Evolutionary conservation across 2,329 filamentous ascomycete genomes (phyloP), one percentile per base, ranked within the genome.

Genomic region (Phialophora verrucosa): DNA sequence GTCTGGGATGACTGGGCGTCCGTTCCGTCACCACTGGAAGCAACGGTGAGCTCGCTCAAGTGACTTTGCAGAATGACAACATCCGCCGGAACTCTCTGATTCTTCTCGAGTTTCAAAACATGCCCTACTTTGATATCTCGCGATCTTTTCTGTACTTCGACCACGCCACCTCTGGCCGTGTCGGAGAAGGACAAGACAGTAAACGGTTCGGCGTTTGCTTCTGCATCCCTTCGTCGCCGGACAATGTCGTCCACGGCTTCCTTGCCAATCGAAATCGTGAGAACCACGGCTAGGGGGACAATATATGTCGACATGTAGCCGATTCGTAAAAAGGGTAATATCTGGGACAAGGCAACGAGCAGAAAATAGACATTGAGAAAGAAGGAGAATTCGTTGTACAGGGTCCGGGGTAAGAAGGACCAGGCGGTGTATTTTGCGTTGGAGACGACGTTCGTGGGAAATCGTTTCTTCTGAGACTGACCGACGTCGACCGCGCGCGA

Each of bases 311-410:
- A 91, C 68, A 99, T 85, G 77, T 97, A 98, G 63, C 95, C 95
- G 71, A 99, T 97, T 62, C 93, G 88, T 62, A 99, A 81, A 25
- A 91, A 87, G 3, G 93, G 93, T 74, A 99, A 93, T 51, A 92
- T 89, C 79, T 99, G 95, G 44, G 94, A 98, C 58, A 98, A 80
- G 6, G 95, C 96, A 58, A 99, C 95, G 29, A 98, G 88, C 63
- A 99, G 83, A 78, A 99, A 99, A 78, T 99, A 99, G 83, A 98
- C 92, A 84, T 99, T 99, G 84, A 99, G 97, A 81, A 99, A 99
- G 83, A 98, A 99, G 66, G 94, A 97, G 77, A 99, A 99, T 76
- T 99, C 95, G 80, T 98, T 98, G 80, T 97, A 99, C 25, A 99
- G 83, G 0, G 95, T 99, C 60, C 94, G 85, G 2, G 96, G 96